Evolutionary conservation across 2,329 filamentous ascomycete species (phyloP), one percentile per base, ranked within the genome.

Genomic region (Alternaria atra): DNA sequence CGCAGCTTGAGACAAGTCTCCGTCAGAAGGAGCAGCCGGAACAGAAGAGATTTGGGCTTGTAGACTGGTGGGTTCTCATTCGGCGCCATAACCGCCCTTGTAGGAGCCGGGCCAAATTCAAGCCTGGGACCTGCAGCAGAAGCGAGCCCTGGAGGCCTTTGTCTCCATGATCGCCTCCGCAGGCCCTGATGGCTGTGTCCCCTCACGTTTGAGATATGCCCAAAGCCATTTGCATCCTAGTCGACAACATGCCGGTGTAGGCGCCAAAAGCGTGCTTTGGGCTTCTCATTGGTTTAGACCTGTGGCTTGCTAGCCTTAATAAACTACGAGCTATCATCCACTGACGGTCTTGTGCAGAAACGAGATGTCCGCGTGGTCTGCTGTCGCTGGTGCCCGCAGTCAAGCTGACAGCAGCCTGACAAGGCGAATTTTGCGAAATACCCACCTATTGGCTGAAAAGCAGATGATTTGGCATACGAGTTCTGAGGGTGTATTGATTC

Each of bases 71-170:
- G 34, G 27, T 42, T 47, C 50, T 58, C 52, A 66, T 66, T 64
- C 64, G 64, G 58, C 55, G 58, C 58, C 60, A 46, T 62, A 66
- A 57, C 61, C 64, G 62, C 64, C 62, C 52, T 48, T 51, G 52
- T 50, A 50, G 42, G 43, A 59, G 43, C 40, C 51, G 43, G 52
- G 43, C 56, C 46, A 43, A 62, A 60, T 37, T 51, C 59, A 40
- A 61, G 58, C 58, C 53, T 54, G 50, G 64, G 65, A 63, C 65
- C 65, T 67, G 65, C 65, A 58, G 65, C 65, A 54, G 60, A 61
- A 60, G 46, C 63, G 50, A 63, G 52, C 57, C 20, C 30, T 37
- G 40, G 12, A 50, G 61, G 57, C 62, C 60, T 52, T 57, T 57
- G 63, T 64, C 60, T 61, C 52, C 60, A 61, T 58, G 55, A 64